Conservation (phyloP, 306 rosid genomes). For the Albizia julibrissin region DNA sequence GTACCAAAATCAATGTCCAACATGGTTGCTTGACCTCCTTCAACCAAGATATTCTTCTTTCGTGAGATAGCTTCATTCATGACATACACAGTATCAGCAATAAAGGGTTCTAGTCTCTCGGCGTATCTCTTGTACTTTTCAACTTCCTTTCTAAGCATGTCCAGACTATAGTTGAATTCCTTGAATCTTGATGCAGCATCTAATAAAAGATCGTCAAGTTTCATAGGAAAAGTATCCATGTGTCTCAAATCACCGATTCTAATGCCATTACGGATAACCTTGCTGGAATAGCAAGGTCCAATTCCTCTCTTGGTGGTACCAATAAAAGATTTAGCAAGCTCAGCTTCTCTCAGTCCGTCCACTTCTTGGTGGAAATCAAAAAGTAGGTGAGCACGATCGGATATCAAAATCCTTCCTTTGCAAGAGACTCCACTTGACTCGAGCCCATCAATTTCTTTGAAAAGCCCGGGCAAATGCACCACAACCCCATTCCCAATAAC, state of each 20-base stretch:
- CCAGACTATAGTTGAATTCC: constrained; percentile 70
- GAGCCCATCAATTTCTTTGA: constrained; percentile 81
- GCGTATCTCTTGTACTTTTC: constrained; percentile 90
- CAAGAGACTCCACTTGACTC: constrained; percentile 85
- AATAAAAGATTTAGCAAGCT: constrained; percentile 88
- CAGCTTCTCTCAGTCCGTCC: constrained; percentile 91
- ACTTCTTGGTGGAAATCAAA: constrained; percentile 93
- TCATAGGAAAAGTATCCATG: constrained; percentile 88
- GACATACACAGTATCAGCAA: constrained; percentile 84
- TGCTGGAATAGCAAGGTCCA: constrained; percentile 94
- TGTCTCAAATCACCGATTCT: constrained; percentile 86
- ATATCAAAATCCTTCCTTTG: constrained; percentile 84
- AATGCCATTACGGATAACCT: constrained; percentile 85
- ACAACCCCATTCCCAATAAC: constrained; percentile 97
- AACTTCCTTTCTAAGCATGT: constrained; percentile 77
- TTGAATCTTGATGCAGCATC: constrained; percentile 82
- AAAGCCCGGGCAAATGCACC: constrained; percentile 85
- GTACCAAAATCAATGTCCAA: constrained; percentile 97
- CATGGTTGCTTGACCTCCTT: constrained; percentile 99
- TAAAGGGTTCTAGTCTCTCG: constrained; percentile 88
- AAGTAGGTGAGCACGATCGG: constrained; percentile 90
- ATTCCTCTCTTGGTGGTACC: constrained; percentile 99
- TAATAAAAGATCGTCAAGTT: constrained; percentile 72
- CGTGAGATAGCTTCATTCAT: constrained; percentile 75
- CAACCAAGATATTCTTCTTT: constrained; percentile 86